Percentiles rank a stretch among this genome's conserved stretches.
Conservation (phyloP, 495 filamentous ascomycete species). For the Neurospora discreta region DNA sequence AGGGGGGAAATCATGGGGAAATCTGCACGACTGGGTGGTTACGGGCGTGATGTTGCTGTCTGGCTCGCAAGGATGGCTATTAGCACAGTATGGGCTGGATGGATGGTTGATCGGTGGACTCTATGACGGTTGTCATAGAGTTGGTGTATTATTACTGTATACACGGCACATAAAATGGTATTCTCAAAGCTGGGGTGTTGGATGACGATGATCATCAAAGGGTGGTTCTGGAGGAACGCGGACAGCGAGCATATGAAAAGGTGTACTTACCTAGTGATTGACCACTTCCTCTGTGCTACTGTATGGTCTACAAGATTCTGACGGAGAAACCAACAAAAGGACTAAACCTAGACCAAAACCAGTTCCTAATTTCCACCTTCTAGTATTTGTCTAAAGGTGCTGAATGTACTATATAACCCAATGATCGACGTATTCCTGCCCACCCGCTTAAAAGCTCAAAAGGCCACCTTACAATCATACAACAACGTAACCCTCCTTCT, state of each 20-base stretch:
- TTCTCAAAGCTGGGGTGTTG: not conserved
- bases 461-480: not conserved
- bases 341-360: not conserved
- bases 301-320: not conserved
- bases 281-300: not conserved
- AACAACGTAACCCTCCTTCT: not conserved
- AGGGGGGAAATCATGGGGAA: not conserved
- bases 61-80: not conserved
- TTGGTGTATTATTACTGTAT: not conserved
- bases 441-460: not conserved
- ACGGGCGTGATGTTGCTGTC: not conserved
- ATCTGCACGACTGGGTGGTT: not conserved
- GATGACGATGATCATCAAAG: not conserved
- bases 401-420: not conserved
- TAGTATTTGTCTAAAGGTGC: not conserved
- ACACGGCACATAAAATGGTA: not conserved
- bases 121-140: not conserved
- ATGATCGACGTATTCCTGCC: not conserved
- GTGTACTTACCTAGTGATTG: no score
- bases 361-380: not conserved
- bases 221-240: not conserved
- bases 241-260: not conserved
- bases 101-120: not conserved
- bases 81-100: not conserved
- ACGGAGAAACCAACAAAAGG: not conserved